These are phyloP conservation scores for Ceratobasidium sp. DNA, from an alignment of 1,284 basidiomycete species.

Conservation along the genomic window DNA sequence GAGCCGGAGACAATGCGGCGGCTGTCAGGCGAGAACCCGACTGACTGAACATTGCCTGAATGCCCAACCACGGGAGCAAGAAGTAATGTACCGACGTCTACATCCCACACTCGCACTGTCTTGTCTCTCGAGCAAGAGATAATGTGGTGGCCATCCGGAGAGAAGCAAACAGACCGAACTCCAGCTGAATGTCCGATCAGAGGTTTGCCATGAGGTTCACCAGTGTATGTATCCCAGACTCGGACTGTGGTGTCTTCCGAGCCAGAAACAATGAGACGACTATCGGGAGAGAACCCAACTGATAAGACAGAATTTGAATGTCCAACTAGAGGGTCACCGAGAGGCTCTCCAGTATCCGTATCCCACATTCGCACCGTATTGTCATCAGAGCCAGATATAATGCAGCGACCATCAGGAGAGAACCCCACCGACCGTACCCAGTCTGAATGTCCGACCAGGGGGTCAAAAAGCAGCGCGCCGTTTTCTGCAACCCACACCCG, in stretches of 20 bases:
- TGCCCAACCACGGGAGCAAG: background rate
- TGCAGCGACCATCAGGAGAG: background rate
- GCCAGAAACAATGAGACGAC: conserved; percentile 4
- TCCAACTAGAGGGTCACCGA: background rate
- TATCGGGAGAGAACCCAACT: background rate
- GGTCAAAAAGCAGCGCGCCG: background rate
- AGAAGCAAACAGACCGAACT: conserved; percentile 11
- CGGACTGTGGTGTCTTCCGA: background rate
- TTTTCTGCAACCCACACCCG: background rate
- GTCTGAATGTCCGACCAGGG: background rate
- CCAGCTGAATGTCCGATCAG: background rate
- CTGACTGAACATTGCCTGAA: background rate
- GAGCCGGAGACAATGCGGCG: too few relatives aligned
- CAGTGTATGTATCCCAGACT: background rate
- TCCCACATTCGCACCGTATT: conserved; percentile 3
- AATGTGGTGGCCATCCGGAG: conserved; percentile 15
- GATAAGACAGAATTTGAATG: background rate
- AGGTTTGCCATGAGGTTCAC: background rate
- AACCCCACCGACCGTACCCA: background rate
- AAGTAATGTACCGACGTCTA: background rate
- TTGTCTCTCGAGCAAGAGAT: conserved; percentile 1
- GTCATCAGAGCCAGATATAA: background rate
- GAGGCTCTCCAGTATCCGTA: background rate
- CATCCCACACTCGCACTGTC: conserved; percentile 2
- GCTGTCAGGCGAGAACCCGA: background rate